phyloP scores from a whole-genome alignment of 2,329 filamentous ascomycete genomes.

The Lasiodiplodia hormozganensis region DNA sequence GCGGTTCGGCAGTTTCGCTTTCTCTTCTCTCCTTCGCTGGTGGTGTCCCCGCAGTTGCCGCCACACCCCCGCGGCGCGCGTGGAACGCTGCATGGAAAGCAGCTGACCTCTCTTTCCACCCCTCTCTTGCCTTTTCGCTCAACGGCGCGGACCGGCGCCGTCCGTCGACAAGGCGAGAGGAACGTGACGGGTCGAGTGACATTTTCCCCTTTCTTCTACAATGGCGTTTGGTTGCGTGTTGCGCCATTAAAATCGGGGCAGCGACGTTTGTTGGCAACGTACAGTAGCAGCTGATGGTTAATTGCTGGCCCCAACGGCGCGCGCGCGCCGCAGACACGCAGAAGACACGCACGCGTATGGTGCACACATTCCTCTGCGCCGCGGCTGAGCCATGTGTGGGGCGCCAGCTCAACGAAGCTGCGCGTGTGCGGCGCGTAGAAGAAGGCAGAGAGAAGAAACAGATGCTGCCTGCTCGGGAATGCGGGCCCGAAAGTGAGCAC shows the following conservation, averaged over 20 bases:
- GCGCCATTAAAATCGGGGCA: not conserved
- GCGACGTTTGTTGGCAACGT: not conserved
- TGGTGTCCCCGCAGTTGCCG: not conserved
- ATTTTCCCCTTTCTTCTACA: not conserved
- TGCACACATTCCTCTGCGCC: not conserved
- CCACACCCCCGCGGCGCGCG: not conserved
- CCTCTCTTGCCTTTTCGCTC: not conserved
- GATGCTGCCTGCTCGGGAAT: not conserved
- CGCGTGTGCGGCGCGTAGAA: conserved; percentile 1
- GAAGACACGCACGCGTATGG: not conserved
- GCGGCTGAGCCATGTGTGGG: not conserved
- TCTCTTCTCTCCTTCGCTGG: too few relatives aligned
- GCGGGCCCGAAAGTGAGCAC: not conserved
- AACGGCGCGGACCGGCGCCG: conserved; percentile 7
- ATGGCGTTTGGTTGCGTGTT: not conserved
- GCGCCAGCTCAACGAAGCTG: not conserved
- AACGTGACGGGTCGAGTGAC: conserved; percentile 1
- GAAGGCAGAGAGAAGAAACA: not conserved
- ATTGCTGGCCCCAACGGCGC: not conserved
- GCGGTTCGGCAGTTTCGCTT: not conserved
- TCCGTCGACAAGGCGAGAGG: not conserved
- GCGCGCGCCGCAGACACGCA: not conserved
- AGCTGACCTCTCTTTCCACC: not conserved
- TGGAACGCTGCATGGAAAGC: conserved; percentile 12
- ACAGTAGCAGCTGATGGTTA: not conserved